Evolutionary conservation across 345 rosid species (phyloP).

Genomic region (Hibiscus trionum): DNA sequence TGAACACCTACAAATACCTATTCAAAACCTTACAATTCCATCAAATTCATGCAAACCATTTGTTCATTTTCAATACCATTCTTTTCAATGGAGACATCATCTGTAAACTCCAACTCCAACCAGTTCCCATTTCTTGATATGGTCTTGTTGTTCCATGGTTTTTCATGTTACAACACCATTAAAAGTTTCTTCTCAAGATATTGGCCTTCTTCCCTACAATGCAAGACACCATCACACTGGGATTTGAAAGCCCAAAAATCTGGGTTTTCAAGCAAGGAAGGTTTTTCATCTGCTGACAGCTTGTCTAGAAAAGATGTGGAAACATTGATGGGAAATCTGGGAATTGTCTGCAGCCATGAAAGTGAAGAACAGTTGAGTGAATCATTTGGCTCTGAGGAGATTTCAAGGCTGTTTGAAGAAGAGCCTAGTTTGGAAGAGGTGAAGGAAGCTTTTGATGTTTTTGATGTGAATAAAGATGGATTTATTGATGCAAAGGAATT

Average conservation of each 20-base stretch:
- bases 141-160: slow-evolving; percentile 19
- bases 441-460: slow-evolving; percentile 70
- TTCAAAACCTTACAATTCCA: not conserved
- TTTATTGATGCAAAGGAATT: slow-evolving; percentile 64
- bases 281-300: slow-evolving; percentile 13
- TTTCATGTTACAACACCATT: slow-evolving; percentile 17
- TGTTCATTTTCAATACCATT: not conserved
- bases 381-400: slow-evolving; percentile 27
- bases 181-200: slow-evolving; percentile 28
- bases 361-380: slow-evolving; percentile 29
- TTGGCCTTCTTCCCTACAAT: slow-evolving; percentile 23
- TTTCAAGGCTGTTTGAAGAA: slow-evolving; percentile 58
- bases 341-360: slow-evolving; percentile 36
- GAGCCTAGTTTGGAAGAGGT: slow-evolving; percentile 75
- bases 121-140: slow-evolving; percentile 21
- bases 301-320: slow-evolving; percentile 47
- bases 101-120: slow-evolving; percentile 11
- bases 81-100: slow-evolving; percentile 26
- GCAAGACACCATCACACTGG: slow-evolving; percentile 13
- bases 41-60: slow-evolving; percentile 1
- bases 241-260: slow-evolving; percentile 22
- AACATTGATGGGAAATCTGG: slow-evolving; percentile 55
- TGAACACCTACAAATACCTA: slow-evolving; percentile 17
- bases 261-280: slow-evolving; percentile 18
- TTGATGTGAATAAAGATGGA: slow-evolving; percentile 73